These are phyloP conservation scores for Orychophragmus violaceus DNA, from an alignment of 345 rosid species.

Conservation along the genomic window DNA sequence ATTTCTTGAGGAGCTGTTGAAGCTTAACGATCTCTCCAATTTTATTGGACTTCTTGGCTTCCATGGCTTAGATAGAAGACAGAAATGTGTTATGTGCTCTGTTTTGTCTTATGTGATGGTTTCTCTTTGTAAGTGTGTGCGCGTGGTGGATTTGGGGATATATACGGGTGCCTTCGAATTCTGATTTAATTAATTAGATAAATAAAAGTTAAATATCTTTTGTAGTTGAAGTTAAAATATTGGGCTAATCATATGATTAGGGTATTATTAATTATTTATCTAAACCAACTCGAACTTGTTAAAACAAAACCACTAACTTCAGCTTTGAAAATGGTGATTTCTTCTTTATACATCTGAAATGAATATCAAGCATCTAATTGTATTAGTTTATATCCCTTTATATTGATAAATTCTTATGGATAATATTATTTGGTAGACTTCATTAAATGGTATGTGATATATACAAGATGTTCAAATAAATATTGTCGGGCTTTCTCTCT, in stretches of 20 bases:
- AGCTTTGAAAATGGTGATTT: no score
- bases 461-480: no score
- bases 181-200: not conserved
- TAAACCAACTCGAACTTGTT: conserved; percentile 2
- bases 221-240: not conserved
- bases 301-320: no score
- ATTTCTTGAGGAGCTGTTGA: conserved; percentile 79
- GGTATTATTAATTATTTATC: not conserved
- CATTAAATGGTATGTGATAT: no score
- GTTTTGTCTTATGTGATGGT: not conserved
- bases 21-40: conserved; percentile 85
- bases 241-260: conserved; percentile 1
- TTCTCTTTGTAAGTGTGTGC: not conserved
- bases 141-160: conserved; percentile 2
- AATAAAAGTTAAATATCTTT: not conserved
- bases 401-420: no score
- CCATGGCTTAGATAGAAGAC: conserved; percentile 36
- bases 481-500: no score
- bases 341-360: no score
- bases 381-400: no score
- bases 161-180: conserved; percentile 2
- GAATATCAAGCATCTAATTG: no score
- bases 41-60: conserved; percentile 71
- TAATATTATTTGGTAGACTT: no score
- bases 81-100: not conserved